Percentiles rank a stretch among this genome's conserved stretches.
Conservation (phyloP, 345 rosid genomes). For the Corchorus olitorius region DNA sequence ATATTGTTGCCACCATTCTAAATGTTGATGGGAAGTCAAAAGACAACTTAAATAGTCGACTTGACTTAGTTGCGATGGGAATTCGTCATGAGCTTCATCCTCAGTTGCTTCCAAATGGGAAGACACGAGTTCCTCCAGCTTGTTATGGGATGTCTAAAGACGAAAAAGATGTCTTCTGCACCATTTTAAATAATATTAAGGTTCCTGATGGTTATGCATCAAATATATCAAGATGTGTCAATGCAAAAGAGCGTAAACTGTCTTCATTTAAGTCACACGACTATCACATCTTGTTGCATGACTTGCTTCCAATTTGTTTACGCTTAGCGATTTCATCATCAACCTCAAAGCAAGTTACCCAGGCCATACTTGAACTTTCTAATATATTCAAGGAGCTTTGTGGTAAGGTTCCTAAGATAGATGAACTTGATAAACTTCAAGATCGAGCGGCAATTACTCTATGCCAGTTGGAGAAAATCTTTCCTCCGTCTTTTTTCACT, state of each 20-base stretch:
- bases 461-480: too few species aligned
- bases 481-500: neutral
- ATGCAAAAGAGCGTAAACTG: neutral
- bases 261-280: neutral
- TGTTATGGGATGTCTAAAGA: neutral
- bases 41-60: neutral
- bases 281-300: neutral
- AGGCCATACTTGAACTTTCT: neutral
- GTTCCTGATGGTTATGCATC: neutral
- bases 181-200: neutral
- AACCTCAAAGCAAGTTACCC: neutral
- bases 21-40: neutral
- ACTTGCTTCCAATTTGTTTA: neutral
- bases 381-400: neutral
- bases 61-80: neutral
- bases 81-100: neutral
- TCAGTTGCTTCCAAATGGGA: neutral
- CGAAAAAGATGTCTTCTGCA: neutral
- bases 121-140: neutral
- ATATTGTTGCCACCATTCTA: neutral
- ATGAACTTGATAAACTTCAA: neutral
- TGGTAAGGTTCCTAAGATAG: neutral
- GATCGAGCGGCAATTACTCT: neutral
- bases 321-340: neutral
- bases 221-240: neutral